Percentiles rank a stretch among this genome's conserved stretches.
phyloP scores from a whole-genome alignment of 768 basidiomycete species.

The Megacollybia marginata region DNA sequence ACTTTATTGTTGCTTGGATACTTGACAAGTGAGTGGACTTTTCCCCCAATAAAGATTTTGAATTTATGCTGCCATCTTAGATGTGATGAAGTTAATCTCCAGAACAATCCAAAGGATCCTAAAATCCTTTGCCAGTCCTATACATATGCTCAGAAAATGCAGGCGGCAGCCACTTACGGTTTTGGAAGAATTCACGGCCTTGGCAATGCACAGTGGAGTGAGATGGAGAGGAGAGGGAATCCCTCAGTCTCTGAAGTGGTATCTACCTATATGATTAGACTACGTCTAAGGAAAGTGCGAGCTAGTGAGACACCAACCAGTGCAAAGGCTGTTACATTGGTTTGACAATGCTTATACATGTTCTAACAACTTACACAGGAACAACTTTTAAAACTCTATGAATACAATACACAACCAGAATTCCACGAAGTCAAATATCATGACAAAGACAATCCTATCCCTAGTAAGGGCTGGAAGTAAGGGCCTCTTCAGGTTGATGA shows the following conservation, averaged over 20 bases:
- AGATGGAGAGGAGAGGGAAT: slow-evolving; percentile 20
- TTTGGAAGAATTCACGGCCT: slow-evolving; percentile 19
- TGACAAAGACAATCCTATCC: slow-evolving; percentile 1
- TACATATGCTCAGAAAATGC: slow-evolving; percentile 28
- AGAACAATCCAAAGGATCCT: slow-evolving; percentile 12
- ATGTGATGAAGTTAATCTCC: slow-evolving; percentile 18
- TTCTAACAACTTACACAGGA: slow-evolving; percentile 10
- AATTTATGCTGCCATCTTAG: slow-evolving; percentile 4
- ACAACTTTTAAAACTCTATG: slow-evolving; percentile 13
- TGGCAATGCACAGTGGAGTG: slow-evolving; percentile 21
- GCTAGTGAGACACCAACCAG: slow-evolving; percentile 18
- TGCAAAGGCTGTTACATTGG: slow-evolving; percentile 18
- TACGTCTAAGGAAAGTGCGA: slow-evolving; percentile 17
- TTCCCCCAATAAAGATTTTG: neutral
- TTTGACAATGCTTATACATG: slow-evolving; percentile 6
- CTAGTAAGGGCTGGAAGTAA: slow-evolving; percentile 15
- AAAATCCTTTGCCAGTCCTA: slow-evolving; percentile 11
- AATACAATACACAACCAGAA: slow-evolving; percentile 16
- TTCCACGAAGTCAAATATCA: slow-evolving; percentile 13
- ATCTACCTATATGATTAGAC: slow-evolving; percentile 19
- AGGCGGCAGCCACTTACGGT: slow-evolving; percentile 21
- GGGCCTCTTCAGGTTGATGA: slow-evolving; percentile 27
- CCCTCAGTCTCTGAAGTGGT: slow-evolving; percentile 20
- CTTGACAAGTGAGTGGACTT: slow-evolving; percentile 13
- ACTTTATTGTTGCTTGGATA: slow-evolving; percentile 21